Evolutionary conservation across 192 early-diverging fungal species (phyloP).

Genomic region (Cladochytrium replicatum): DNA sequence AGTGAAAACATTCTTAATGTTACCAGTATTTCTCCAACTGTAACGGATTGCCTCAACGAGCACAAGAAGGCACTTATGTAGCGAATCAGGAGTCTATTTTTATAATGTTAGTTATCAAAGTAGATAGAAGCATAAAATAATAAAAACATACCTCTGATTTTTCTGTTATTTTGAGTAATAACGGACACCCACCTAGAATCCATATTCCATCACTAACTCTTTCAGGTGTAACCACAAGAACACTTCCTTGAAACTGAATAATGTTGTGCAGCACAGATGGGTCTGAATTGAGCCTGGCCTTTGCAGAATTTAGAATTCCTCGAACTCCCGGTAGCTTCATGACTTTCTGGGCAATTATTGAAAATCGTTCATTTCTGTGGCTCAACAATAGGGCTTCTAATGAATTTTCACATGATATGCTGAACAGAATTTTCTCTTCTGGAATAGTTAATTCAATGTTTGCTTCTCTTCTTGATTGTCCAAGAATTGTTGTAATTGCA

Average conservation of each 20-base stretch:
- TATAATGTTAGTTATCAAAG: neutral
- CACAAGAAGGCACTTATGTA: conserved; percentile 42
- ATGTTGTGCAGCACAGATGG: neutral
- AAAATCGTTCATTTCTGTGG: neutral
- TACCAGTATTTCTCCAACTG: conserved; percentile 59
- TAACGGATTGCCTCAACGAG: conserved; percentile 51
- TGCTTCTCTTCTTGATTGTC: neutral
- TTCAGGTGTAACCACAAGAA: conserved; percentile 44
- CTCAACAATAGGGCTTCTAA: conserved; percentile 7
- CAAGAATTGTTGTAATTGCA: neutral
- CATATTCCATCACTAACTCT: conserved; percentile 56
- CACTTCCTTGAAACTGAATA: conserved; percentile 39
- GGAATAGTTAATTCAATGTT: conserved; percentile 28
- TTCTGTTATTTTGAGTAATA: conserved; percentile 52
- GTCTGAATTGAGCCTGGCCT: conserved; percentile 39
- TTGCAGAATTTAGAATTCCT: conserved; percentile 40
- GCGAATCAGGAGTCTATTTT: conserved; percentile 31
- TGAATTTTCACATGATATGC: conserved; percentile 43
- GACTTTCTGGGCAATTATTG: neutral
- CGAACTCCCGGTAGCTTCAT: conserved; percentile 1
- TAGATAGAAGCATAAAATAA: neutral
- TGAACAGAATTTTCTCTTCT: conserved; percentile 56
- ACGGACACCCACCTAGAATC: conserved; percentile 61
- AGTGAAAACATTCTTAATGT: too few species aligned
- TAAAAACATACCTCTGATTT: conserved; percentile 37